Base-by-base conservation (phyloP, 2,329 filamentous ascomycete species). In the Hypoxylon sp. region DNA sequence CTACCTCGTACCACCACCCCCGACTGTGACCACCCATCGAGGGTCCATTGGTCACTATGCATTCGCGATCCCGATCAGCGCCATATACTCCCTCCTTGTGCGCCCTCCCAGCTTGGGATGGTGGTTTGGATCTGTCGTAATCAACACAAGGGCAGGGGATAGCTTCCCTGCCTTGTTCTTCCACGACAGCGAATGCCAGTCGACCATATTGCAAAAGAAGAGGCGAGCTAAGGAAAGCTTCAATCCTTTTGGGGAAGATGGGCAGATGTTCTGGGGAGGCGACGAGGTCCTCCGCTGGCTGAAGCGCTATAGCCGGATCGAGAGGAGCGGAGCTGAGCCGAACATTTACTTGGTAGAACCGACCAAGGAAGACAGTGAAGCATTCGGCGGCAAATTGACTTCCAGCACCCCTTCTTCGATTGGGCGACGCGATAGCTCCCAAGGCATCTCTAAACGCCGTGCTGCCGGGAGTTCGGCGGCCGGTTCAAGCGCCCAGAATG, bases 141-240 rank as follows among this genome's bases (percentile, higher is more conserved):
- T 99, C 78, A 99, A 99, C 73, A 92, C 91, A 1, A 83, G 90
- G 10, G 87, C 89, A 0, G 96, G 96, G 3, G 93, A 98, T 72
- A 95, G 91, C 72, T 97, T 98, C 66, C 95, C 95, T 0, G 92
- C 95, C 0, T 79, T 99, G 1, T 99, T 99, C 78, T 99, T 99
- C 77, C 95, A 99, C 73, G 95, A 99, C 70, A 92, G 88, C 62
- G 95, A 99, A 78, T 99, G 95, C 70, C 90, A 97, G 75, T 96
- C 90, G 49, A 99, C 95, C 0, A 96, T 98, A 18, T 77, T 96
- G 53, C 94, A 98, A 75, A 92, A 96, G 78, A 96, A 95, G 81
- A 91, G 88, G 76, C 80, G 91, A 49, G 86, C 92, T 0, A 85
- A 84, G 60, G 92, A 97, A 67, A 91, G 81, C 38, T 98, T 99